Conservation (phyloP, 768 basidiomycete genomes). For the Leccinum subtestaceum region DNA sequence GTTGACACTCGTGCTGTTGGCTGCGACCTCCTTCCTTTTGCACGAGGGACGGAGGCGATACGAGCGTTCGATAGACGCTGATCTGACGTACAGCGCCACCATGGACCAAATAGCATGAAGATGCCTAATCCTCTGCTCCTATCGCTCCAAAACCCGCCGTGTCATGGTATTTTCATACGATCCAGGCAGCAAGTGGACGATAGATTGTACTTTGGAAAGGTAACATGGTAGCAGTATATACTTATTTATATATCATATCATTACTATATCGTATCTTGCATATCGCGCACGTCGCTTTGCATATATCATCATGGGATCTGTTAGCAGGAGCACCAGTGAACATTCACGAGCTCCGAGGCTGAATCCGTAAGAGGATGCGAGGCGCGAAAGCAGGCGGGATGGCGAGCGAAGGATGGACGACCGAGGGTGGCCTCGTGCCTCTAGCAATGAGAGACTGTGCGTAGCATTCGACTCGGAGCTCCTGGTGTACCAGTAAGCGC, state of each 20-base stretch:
- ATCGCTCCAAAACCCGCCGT: background rate
- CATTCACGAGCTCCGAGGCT: background rate
- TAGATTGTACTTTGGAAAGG: background rate
- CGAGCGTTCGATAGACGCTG: constrained; percentile 61
- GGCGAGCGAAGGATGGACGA: constrained; percentile 15
- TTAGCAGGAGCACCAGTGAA: background rate
- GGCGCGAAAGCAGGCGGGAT: constrained; percentile 31
- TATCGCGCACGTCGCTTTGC: background rate
- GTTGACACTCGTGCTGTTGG: constrained; percentile 64
- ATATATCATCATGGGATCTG: background rate
- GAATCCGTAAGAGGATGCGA: constrained; percentile 5
- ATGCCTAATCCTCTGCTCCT: background rate
- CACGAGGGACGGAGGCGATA: constrained; percentile 81
- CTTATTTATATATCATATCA: background rate
- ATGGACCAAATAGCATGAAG: constrained; percentile 64
- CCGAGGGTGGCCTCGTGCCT: constrained; percentile 21
- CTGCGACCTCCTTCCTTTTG: constrained; percentile 56
- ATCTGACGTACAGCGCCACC: constrained; percentile 46
- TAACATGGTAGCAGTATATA: background rate
- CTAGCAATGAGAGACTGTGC: constrained; percentile 28
- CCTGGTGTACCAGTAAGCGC: constrained; percentile 11
- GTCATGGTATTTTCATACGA: background rate
- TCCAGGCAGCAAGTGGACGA: background rate
- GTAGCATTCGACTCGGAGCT: constrained; percentile 31
- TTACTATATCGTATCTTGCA: background rate